phyloP scores from a whole-genome alignment of 768 basidiomycete genomes.

The Panaeolus papilionaceus region DNA sequence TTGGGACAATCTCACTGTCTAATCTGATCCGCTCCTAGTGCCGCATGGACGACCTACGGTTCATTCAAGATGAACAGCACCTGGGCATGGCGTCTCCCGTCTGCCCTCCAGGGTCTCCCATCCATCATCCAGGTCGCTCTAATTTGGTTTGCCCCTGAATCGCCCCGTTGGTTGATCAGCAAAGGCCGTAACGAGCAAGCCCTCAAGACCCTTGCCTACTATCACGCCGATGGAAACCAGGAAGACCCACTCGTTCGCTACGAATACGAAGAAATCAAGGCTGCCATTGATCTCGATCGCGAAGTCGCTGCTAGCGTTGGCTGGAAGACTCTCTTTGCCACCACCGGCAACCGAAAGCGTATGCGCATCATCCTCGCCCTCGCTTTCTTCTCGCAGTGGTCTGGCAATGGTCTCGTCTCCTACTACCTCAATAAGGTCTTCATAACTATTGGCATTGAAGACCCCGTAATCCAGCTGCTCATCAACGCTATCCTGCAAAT shows the following conservation, averaged over 20 bases:
- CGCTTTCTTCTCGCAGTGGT: constrained; percentile 89
- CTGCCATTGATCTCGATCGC: constrained; percentile 74
- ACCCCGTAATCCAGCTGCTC: constrained; percentile 68
- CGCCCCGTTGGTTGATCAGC: constrained; percentile 82
- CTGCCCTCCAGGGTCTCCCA: constrained; percentile 72
- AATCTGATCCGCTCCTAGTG: constrained; percentile 39
- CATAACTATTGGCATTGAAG: constrained; percentile 67
- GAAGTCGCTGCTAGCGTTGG: constrained; percentile 63
- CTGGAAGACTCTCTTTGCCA: constrained; percentile 72
- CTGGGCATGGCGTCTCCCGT: constrained; percentile 88
- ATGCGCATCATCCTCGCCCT: constrained; percentile 79
- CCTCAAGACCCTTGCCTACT: constrained; percentile 73
- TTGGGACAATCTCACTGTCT: constrained; percentile 3
- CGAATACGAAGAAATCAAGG: constrained; percentile 84
- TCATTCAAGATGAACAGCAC: constrained; percentile 71
- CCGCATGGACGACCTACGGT: constrained; percentile 88
- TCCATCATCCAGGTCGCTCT: constrained; percentile 70
- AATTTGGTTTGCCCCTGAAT: constrained; percentile 79
- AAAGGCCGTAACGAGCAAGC: constrained; percentile 79
- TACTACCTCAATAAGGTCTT: constrained; percentile 84
- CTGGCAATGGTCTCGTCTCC: constrained; percentile 83
- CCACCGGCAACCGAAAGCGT: constrained; percentile 75
- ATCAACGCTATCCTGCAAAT: constrained; percentile 89
- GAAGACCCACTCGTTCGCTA: constrained; percentile 72
- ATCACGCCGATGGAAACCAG: constrained; percentile 79